Conservation (phyloP, 176 grass and related monocot genomes). For the Miscanthus lutarioriparius region DNA sequence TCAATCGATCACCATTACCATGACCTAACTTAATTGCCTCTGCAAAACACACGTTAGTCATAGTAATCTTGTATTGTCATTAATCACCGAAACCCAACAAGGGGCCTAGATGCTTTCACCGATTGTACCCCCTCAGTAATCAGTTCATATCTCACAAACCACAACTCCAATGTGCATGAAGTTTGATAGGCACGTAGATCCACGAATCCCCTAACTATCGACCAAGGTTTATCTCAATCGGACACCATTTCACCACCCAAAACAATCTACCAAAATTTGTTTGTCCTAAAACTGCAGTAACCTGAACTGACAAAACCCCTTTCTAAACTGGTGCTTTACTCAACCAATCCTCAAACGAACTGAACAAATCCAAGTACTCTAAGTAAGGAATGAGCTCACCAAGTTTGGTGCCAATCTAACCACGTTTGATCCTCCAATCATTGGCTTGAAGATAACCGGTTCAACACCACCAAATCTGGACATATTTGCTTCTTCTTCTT, state of each 20-base stretch:
- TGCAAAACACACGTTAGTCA: no score
- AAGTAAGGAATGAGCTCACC: neutral
- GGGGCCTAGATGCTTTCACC: no score
- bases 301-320: neutral
- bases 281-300: neutral
- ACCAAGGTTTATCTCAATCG: neutral
- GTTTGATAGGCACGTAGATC: no score
- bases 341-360: neutral
- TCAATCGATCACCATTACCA: no score
- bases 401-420: neutral
- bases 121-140: no score
- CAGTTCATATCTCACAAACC: no score
- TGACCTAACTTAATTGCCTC: no score
- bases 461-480: neutral
- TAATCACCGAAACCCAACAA: no score
- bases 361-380: neutral
- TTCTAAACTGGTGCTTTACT: neutral
- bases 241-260: neutral
- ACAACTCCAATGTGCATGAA: no score
- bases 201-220: no score
- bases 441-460: neutral
- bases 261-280: neutral
- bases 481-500: neutral
- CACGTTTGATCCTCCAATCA: neutral
- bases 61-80: no score